phyloP scores from a whole-genome alignment of 164 flowering plant genomes.

The Platanus orientalis region DNA sequence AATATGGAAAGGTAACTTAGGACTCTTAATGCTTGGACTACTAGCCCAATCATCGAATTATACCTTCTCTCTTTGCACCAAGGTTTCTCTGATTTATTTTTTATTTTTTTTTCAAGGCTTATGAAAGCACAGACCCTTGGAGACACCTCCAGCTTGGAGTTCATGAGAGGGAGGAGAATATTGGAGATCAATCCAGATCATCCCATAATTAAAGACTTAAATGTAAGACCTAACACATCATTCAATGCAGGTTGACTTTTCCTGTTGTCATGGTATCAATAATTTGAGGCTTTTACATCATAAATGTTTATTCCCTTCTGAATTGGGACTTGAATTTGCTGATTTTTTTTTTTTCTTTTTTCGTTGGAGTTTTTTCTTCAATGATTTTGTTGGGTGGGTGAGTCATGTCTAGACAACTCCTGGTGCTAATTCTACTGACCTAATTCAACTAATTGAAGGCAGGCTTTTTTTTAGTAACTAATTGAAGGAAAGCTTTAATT shows the following conservation, averaged over 20 bases:
- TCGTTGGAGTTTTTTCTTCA: not conserved
- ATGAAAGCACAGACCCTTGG: constrained; percentile 98
- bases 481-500: too few species aligned
- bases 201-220: constrained; percentile 82
- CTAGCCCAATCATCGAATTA: not conserved
- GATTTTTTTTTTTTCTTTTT: not conserved
- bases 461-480: too few species aligned
- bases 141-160: constrained; percentile 77
- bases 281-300: too few species aligned
- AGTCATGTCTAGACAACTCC: too few species aligned
- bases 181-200: constrained; percentile 91
- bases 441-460: too few species aligned
- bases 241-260: too few species aligned
- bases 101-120: constrained; percentile 41
- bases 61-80: not conserved
- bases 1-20: constrained; percentile 89
- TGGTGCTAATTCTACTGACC: too few species aligned
- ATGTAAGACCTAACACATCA: constrained; percentile 39
- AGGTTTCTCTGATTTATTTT: not conserved
- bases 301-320: too few species aligned
- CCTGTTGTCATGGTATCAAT: too few species aligned
- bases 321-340: not conserved
- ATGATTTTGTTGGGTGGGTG: not conserved
- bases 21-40: not conserved
- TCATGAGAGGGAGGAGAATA: constrained; percentile 94